phyloP scores from a whole-genome alignment of 2,329 filamentous ascomycete species.

The Colletotrichum gloeosporioides region DNA sequence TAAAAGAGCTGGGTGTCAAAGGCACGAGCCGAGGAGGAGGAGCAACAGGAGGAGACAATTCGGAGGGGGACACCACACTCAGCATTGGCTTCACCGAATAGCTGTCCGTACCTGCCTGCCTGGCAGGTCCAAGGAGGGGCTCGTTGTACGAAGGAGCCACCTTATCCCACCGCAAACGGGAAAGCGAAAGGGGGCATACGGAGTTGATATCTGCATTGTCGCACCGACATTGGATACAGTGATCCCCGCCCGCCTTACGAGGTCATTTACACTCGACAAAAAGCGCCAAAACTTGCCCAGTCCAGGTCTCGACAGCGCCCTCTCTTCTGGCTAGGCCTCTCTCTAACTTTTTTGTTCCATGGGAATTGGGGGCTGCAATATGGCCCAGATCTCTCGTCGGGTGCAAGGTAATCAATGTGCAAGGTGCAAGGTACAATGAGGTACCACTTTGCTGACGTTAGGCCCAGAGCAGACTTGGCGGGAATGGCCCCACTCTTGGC shows the following conservation, averaged over 20 bases:
- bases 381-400: background rate
- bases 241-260: background rate
- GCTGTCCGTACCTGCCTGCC: background rate
- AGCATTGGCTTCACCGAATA: background rate
- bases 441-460: conserved; percentile 8
- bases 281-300: background rate
- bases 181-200: background rate
- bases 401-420: background rate
- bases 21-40: conserved; percentile 3
- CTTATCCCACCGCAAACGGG: background rate
- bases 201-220: background rate
- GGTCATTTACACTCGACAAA: background rate
- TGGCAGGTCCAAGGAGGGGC: background rate
- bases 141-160: background rate
- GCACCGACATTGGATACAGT: background rate
- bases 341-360: background rate
- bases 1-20: background rate
- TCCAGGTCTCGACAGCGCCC: no score
- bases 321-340: background rate
- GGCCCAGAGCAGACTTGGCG: conserved; percentile 7
- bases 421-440: background rate
- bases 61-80: background rate
- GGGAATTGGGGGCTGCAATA: background rate
- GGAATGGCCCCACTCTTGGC: background rate
- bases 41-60: background rate